Base-by-base conservation (phyloP, 208 protist species). In the Tritrichomonas foetus region DNA sequence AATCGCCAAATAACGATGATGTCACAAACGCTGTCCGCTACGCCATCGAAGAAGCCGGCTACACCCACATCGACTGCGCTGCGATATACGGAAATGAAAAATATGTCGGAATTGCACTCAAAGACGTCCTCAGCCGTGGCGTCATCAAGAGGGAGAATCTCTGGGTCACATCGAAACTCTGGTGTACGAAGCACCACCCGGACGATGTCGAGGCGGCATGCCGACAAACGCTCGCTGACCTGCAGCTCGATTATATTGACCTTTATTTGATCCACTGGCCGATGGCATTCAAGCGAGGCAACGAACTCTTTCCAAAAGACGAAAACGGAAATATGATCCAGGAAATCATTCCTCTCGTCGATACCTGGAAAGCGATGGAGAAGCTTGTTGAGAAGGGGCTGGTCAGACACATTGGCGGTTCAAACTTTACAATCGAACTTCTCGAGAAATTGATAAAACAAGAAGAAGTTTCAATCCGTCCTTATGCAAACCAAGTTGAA, bases 191-290 rank as follows among this genome's bases (percentile, higher is more conserved):
- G 3, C 78, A 92, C 61, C 3, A 61, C 16, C 78, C 78, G 33
- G 78, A 33, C 20, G 14, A 92, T 61, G 78, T 92, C 16, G 50
- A 92, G 61, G 27, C 2, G 61, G 14, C 11, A 41, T 47, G 16
- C 30, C 78, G 50, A 16, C 13, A 61, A 61, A 33, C 78, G 11
- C 78, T 92, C 39, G 27, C n/a, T n/a, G 47, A 61, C 33, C 50
- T 92, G 2, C 39, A 92, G 16, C 30, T 92, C 9, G 94, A 96
- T 3, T 98, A 99, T 94, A 66, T 99, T 36, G 98, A 99, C 93
- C 96, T 98, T 27, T 99, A 98, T 95, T 95, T 98, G n/a, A 97
- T 99, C 49, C 98, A 99, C 94, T 99, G 97, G 96, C 98, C 98
- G 13, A 94, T 96, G 13, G 49, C 95, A 2, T 96, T 97, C 78